Base-by-base conservation (phyloP, 352 stramenopile genomes). In the Phytophthora uliginosa region DNA sequence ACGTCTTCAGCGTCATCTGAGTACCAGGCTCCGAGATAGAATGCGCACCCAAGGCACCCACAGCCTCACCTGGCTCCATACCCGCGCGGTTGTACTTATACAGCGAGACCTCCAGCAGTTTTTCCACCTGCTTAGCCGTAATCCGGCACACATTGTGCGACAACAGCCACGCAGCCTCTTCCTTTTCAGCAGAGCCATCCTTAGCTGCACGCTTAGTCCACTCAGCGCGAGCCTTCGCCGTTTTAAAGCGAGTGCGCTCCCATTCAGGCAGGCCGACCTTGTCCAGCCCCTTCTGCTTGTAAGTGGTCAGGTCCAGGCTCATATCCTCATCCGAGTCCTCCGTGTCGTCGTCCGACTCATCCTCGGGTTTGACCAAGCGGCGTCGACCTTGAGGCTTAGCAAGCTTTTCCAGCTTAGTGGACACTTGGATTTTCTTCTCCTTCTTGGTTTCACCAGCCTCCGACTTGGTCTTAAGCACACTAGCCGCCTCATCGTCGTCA, bases 1-100 rank as follows among this genome's bases (percentile, higher is more conserved):
- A 99, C 24, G 98, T 99, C 80, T 99, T 99, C 9, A 99, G 81
- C 52, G 96, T 99, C 96, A 99, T 99, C 78, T 99, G 96, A 13
- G 92, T 98, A 79, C 88, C 94, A 7, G 95, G 96, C 69, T 99
- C 98, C 33, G 94, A 98, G 64, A 99, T 99, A 61, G 90, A 98
- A 79, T 99, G 98, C 22, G 98, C 98, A 42, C 95, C 98, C 36
- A 99, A 97, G 15, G 98, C 98, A 55, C 98, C 98, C 7, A 99
- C 97, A 0, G 97, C 97, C 79, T 99, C 98, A 26, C 98, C 98
- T 20, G 98, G 96, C 69, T 99, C 90, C 80, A 97, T 95, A n/a
- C 82, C 83, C 28, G 89, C 89, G 15, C 89, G 89, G 60, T 96
- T 86, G 72, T 97, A 97, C 71, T 95, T 95, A 68, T 90, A 93